Evolutionary conservation across 2,329 filamentous ascomycete genomes (phyloP).

Genomic region (Colletotrichum somersetense): DNA sequence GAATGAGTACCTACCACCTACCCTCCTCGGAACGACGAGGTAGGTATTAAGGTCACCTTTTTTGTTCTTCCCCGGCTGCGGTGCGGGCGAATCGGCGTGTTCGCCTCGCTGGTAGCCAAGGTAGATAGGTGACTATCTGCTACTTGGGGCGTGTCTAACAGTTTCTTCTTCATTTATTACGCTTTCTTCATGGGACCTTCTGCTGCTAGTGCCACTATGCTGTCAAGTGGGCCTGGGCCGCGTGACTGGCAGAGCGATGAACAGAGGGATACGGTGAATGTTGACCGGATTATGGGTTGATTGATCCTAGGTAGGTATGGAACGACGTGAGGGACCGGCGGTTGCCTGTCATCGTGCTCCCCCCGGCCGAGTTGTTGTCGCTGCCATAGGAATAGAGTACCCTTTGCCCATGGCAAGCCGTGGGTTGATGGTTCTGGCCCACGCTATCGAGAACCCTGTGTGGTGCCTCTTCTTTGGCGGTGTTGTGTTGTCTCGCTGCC

Average conservation of each 20-base stretch:
- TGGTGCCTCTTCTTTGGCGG: background rate
- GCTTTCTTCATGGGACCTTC: slow-evolving; percentile 27
- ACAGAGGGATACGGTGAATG: slow-evolving; percentile 19
- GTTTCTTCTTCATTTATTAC: slow-evolving; percentile 37
- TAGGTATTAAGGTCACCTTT: background rate
- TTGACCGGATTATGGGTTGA: slow-evolving; percentile 6
- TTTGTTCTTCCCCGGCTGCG: background rate
- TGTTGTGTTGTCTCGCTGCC: slow-evolving; percentile 21
- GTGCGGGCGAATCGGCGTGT: slow-evolving; percentile 1
- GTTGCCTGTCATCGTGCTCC: background rate
- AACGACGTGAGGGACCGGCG: slow-evolving; percentile 12
- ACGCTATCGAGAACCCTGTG: slow-evolving; percentile 3
- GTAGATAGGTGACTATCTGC: background rate
- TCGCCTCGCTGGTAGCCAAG: background rate
- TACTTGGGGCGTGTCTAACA: slow-evolving; percentile 23
- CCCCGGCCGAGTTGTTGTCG: slow-evolving; percentile 6
- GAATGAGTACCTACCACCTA: slow-evolving; percentile 23
- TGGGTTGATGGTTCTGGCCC: background rate
- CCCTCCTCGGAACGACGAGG: slow-evolving; percentile 12
- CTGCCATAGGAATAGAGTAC: background rate
- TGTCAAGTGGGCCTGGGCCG: slow-evolving; percentile 25
- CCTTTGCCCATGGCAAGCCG: slow-evolving; percentile 3
- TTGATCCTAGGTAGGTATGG: background rate
- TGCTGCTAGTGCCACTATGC: background rate
- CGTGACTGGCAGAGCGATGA: slow-evolving; percentile 10